phyloP scores from a whole-genome alignment of 2,329 filamentous ascomycete genomes.

The Tolypocladium tropicale region DNA sequence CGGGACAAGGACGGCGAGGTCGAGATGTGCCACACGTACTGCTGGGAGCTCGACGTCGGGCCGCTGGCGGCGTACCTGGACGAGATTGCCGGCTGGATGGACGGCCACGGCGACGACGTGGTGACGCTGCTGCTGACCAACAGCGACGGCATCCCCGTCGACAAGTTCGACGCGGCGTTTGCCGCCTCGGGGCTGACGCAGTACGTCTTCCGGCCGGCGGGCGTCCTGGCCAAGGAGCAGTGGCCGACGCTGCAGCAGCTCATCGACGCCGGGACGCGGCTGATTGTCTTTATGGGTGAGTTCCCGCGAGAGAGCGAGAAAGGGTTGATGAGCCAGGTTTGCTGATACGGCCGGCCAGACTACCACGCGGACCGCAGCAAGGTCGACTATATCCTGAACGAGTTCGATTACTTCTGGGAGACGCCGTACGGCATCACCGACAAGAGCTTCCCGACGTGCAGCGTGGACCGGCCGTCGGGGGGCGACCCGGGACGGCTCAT shows the following conservation, averaged over 20 bases:
- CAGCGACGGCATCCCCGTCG: conserved; percentile 43
- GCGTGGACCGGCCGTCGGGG: conserved; percentile 48
- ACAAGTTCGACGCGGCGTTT: conserved; percentile 45
- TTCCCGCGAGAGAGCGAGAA: not conserved
- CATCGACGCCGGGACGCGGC: conserved; percentile 50
- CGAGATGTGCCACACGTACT: conserved; percentile 56
- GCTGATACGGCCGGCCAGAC: conserved; percentile 35
- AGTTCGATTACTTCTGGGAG: conserved; percentile 61
- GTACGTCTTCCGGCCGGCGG: conserved; percentile 44
- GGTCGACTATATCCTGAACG: conserved; percentile 53
- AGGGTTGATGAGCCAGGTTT: not conserved
- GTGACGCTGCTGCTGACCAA: conserved; percentile 56
- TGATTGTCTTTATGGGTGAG: conserved; percentile 62
- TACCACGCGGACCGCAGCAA: conserved; percentile 38
- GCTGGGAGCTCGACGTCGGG: conserved; percentile 48
- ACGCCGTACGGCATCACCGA: conserved; percentile 57
- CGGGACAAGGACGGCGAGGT: conserved; percentile 41
- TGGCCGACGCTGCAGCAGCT: conserved; percentile 63
- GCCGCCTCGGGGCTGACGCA: conserved; percentile 41
- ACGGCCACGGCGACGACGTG: conserved; percentile 47
- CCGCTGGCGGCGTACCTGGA: conserved; percentile 42
- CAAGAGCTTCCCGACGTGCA: conserved; percentile 52
- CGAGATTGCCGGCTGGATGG: conserved; percentile 50
- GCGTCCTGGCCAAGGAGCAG: conserved; percentile 30
- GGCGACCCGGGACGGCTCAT: conserved; percentile 28